A percentile compares a stretch with the other conserved stretches of the same genome.
Evolutionary conservation across 2,329 filamentous ascomycete genomes (phyloP).

Genomic region (Cercospora sp.): DNA sequence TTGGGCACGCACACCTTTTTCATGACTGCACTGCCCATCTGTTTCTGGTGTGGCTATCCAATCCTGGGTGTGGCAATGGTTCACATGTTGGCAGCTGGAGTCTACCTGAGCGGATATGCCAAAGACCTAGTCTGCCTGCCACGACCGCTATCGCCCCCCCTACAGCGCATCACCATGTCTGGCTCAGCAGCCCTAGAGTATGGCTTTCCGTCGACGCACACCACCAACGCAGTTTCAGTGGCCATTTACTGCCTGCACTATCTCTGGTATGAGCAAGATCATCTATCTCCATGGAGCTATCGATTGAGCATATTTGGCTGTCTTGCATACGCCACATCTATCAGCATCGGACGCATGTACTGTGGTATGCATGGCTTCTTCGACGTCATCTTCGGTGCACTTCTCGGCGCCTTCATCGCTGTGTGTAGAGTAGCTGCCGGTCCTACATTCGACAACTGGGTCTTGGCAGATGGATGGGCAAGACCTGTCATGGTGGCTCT

Average conservation of each 20-base stretch:
- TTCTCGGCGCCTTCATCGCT: conserved; percentile 68
- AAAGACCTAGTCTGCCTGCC: conserved; percentile 94
- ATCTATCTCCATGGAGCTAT: conserved; percentile 53
- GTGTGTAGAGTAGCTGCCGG: conserved; percentile 57
- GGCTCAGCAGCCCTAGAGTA: conserved; percentile 93
- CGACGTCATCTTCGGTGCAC: conserved; percentile 79
- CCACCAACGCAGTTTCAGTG: conserved; percentile 93
- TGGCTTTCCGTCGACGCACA: conserved; percentile 95
- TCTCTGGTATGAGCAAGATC: conserved; percentile 65
- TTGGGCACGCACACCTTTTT: conserved; percentile 98
- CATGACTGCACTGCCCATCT: conserved; percentile 89
- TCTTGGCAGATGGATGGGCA: conserved; percentile 65
- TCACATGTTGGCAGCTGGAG: conserved; percentile 66
- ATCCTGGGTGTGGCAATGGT: conserved; percentile 72
- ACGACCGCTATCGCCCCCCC: conserved; percentile 83
- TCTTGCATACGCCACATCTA: conserved; percentile 85
- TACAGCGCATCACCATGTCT: conserved; percentile 96
- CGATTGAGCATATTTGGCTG: conserved; percentile 52
- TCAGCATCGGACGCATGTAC: conserved; percentile 87
- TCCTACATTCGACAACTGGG: conserved; percentile 65
- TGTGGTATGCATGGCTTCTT: conserved; percentile 99
- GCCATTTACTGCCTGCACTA: conserved; percentile 78
- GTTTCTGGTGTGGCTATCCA: conserved; percentile 94
- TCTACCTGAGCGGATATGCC: conserved; percentile 76
- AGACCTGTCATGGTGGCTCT: conserved; percentile 65